These are phyloP conservation scores for Termitomyces sp. DNA, from an alignment of 768 basidiomycete genomes.

Conservation along the genomic window DNA sequence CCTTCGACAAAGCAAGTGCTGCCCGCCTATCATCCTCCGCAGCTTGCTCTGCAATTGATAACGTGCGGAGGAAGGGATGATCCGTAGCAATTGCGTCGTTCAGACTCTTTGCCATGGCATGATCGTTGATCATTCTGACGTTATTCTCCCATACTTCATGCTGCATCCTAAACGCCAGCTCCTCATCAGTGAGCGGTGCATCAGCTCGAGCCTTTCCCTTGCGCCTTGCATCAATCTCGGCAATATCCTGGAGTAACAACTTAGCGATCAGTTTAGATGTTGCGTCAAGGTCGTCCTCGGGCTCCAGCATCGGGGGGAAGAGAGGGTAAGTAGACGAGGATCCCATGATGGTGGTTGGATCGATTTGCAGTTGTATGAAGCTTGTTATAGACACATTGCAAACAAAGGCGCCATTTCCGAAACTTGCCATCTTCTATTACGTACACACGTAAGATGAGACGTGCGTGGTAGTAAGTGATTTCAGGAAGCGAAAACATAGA, in stretches of 20 bases:
- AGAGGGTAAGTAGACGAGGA: neutral
- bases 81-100: slow-evolving; percentile 15
- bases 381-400: neutral
- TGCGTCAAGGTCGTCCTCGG: slow-evolving; percentile 3
- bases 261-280: slow-evolving; percentile 12
- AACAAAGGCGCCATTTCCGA: no score
- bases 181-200: slow-evolving; percentile 16
- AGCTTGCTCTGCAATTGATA: slow-evolving; percentile 12
- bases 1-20: slow-evolving; percentile 9
- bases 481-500: neutral
- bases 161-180: slow-evolving; percentile 15
- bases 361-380: neutral
- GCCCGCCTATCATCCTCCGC: slow-evolving; percentile 17
- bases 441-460: neutral
- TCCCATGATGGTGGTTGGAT: slow-evolving; percentile 1
- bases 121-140: slow-evolving; percentile 7
- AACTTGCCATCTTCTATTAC: neutral
- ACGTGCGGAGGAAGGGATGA: slow-evolving; percentile 6
- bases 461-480: neutral
- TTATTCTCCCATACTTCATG: slow-evolving; percentile 6
- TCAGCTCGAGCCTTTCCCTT: slow-evolving; percentile 20
- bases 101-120: slow-evolving; percentile 14
- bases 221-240: slow-evolving; percentile 11
- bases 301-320: neutral
- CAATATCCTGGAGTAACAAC: slow-evolving; percentile 7